Evolutionary conservation across 108 stramenopile species (phyloP), one percentile per base, ranked within the genome.

Genomic region (Conticribra weissflogii): DNA sequence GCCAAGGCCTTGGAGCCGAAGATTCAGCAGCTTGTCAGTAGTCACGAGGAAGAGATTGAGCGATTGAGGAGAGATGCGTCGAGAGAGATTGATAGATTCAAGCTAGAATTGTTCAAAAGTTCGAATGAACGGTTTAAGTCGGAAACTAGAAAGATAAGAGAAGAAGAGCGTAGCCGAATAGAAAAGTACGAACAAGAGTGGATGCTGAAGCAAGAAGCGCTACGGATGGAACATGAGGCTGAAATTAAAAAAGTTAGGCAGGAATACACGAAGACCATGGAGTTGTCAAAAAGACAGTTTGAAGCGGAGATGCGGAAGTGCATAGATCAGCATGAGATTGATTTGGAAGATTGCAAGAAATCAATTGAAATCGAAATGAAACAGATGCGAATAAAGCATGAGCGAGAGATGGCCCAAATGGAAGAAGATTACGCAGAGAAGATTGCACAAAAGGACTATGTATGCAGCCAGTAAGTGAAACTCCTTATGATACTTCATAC

Each of bases 1-100:
- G 77, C 77, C 17, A 78, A 71, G 50, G 33, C 41, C 23, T 36
- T 78, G 15, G 77, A 78, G 30, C 57, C 69, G 3, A 65, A 71
- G 24, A 46, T 78, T 3, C 51, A 53, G 4, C 49, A 59, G 46
- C 44, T 78, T 9, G 59, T 66, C 28, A 69, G 71, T 16, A 71
- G 22, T n/a, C 52, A 78, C 25, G 52, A 65, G 1, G 70, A 71
- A 32, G 78, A 72, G 22, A 23, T 72, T 25, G 64, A 49, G 9
- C 70, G 58, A 3, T 32, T 72, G 3, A 32, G 72, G 19, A 54
- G 78, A 3, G 69, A 79, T 28, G 16, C 78, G 9, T 31, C 51
- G 22, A 41, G 70, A 0, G 71, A 72, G 27, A 9, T 72, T 1
- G 64, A 79, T 48, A 62, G 45, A 36, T 79, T 62, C 48, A 71